Base-by-base conservation (phyloP, 495 filamentous ascomycete species). In the Podospora appendiculata region DNA sequence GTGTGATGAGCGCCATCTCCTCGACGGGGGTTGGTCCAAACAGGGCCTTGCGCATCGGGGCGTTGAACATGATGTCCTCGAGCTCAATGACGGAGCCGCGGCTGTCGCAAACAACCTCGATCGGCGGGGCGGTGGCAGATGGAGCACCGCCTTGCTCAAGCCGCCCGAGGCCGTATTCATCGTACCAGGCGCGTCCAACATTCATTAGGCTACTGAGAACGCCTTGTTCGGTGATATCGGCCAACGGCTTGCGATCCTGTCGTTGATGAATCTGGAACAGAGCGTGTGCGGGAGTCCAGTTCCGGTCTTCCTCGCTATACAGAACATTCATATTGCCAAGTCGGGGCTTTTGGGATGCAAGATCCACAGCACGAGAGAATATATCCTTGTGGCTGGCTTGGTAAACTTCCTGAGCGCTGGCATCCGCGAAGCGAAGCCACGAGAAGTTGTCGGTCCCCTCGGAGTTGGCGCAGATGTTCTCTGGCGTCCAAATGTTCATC, bases 401-500 rank as follows among this genome's bases (percentile, higher is more conserved):
- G 52, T 79, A 75, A 14, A 82, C 84, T 58, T 96, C 90, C 33
- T 77, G 74, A 9, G 82, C 73, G 47, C 89, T 95, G 1, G 78
- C 75, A 62, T 95, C 88, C 13, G 84, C 81, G 58, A 97, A 95
- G 12, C 88, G 86, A 46, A 96, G 74, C 85, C 90, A 99, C 0
- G 90, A 89, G 69, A 97, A 99, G 14, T 83, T 79, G 8, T 78
- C 78, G 42, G 76, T 71, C 0, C 78, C 75, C 16, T 73, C 67
- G 6, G 73, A 61, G 51, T 73, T 75, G 45, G 80, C 69, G n/a
- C 74, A 75, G 41, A 96, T 81, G 57, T 96, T 82, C 45, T 90
- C 82, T 1, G 89, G 82, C 3, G 81, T 80, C 86, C 89, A 97
- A 48, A 99, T 84, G 60, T 92, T 97, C 79, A 95, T 80, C 58